Base-by-base conservation (phyloP, 2,329 filamentous ascomycete species). In the Didymella exigua region DNA sequence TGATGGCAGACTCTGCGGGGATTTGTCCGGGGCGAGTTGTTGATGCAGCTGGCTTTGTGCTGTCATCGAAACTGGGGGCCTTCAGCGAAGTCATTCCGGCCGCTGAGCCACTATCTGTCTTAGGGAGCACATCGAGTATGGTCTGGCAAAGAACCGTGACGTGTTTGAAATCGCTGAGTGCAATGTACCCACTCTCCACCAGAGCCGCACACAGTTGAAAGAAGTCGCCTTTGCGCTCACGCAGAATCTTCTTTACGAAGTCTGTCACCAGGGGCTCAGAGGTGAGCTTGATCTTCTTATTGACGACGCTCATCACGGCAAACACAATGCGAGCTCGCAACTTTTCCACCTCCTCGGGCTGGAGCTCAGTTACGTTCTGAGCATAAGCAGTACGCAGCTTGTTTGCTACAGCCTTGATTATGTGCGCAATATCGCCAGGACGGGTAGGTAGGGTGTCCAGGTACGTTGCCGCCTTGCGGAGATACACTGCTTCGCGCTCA, bases 131-230 rank as follows among this genome's bases (percentile, higher is more conserved):
- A 3, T 59, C 47, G 8, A 59, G 45, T 8, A 72, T 54, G n/a
- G 54, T 54, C 8, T 67, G 63, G 49, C 62, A 63, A 8, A 74
- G 33, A 8, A 61, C 62, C 31, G 51, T 33, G n/a, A 72, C 33
- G 6, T 69, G 61, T 10, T 69, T 56, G 1, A 70, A 36, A 23
- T 60, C 60, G 7, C 65, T 53, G 8, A 71, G 41, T 3, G 53
- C 24, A 11, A 74, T 45, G 11, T 61, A 50, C 7, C 60, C 55
- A 13, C 61, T 44, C 14, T 65, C 54, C 1, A 67, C 60, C 13
- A 74, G 54, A 27, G 42, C 54, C 0, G 59, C 55, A 37, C 59
- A 70, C 0, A 74, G 43, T 18, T 48, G 31, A 21, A 74, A 52
- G 40, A 71, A 62, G 42, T 67, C 49, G 1, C 69, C 69, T 6